Evolutionary conservation across 1,284 basidiomycete genomes (phyloP).

Genomic region (Cerrena zonata): DNA sequence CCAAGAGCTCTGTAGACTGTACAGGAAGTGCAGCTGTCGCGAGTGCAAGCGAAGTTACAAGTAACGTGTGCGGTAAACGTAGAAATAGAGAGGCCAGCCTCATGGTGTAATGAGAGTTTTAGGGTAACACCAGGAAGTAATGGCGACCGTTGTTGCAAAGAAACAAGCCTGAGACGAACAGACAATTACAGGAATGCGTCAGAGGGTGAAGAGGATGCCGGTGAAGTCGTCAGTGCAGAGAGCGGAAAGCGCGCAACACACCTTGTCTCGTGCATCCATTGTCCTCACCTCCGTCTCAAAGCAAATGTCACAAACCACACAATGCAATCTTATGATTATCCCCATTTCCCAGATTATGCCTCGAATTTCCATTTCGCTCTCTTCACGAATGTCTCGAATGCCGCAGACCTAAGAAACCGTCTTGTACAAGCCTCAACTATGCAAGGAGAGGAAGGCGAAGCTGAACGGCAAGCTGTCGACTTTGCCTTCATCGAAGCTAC

Average conservation of each 20-base stretch:
- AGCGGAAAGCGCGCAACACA: too few species aligned
- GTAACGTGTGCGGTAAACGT: slow-evolving; percentile 27
- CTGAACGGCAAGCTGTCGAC: slow-evolving; percentile 68
- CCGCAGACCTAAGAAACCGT: slow-evolving; percentile 51
- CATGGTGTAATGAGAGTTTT: slow-evolving; percentile 15
- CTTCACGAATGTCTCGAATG: slow-evolving; percentile 64
- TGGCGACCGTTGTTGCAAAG: not conserved
- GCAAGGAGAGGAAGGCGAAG: slow-evolving; percentile 56
- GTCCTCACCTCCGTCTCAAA: not conserved
- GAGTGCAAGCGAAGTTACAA: slow-evolving; percentile 31
- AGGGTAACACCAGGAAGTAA: not conserved
- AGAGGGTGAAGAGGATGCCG: too few species aligned
- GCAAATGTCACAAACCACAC: not conserved
- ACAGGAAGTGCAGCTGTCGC: slow-evolving; percentile 35
- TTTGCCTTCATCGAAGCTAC: slow-evolving; percentile 85
- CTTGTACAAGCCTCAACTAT: slow-evolving; percentile 66
- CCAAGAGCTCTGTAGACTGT: slow-evolving; percentile 26
- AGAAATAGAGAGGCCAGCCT: slow-evolving; percentile 19
- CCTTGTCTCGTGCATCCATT: too few species aligned
- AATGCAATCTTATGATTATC: slow-evolving; percentile 53
- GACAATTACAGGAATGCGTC: too few species aligned
- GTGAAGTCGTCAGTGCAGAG: too few species aligned
- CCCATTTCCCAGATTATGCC: slow-evolving; percentile 40
- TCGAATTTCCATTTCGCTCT: slow-evolving; percentile 60
- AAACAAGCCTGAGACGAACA: too few species aligned